These are phyloP conservation scores for Ceratocystis albifundus DNA, from an alignment of 2,329 filamentous ascomycete genomes.

Conservation along the genomic window DNA sequence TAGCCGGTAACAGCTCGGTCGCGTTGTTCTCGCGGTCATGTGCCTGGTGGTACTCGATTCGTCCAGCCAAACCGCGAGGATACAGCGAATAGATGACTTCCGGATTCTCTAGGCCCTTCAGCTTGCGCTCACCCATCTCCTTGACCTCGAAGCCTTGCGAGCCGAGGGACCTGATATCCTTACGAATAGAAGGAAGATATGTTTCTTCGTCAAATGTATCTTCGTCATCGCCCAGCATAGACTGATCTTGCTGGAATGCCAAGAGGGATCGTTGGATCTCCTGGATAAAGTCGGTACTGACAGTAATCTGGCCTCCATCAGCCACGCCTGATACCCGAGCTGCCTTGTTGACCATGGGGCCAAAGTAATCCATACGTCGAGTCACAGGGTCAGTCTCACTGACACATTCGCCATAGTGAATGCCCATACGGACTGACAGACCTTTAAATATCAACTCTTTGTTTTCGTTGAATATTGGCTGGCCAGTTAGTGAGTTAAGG, in stretches of 20 bases:
- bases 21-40: conserved; percentile 24
- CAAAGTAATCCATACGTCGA: conserved; percentile 97
- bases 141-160: conserved; percentile 94
- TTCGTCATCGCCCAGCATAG: conserved; percentile 39
- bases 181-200: conserved; percentile 64
- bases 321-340: conserved; percentile 88
- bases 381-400: conserved; percentile 94
- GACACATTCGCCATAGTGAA: conserved; percentile 89
- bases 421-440: conserved; percentile 91
- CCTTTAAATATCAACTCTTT: conserved; percentile 86
- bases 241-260: conserved; percentile 49
- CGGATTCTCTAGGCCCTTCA: conserved; percentile 95
- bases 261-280: conserved; percentile 88
- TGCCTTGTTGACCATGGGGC: conserved; percentile 96
- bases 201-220: conserved; percentile 61
- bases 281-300: conserved; percentile 91
- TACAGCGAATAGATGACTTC: conserved; percentile 94
- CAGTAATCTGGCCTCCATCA: conserved; percentile 92
- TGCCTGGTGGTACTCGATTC: conserved; percentile 55
- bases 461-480: conserved; percentile 71
- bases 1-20: conserved; percentile 42
- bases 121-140: conserved; percentile 84
- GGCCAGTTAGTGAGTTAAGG: conserved; percentile 71
- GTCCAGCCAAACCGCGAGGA: conserved; percentile 72
- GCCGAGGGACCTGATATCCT: conserved; percentile 74